Evolutionary conservation across 352 stramenopile species (phyloP).

Genomic region (Bremia lactucae): DNA sequence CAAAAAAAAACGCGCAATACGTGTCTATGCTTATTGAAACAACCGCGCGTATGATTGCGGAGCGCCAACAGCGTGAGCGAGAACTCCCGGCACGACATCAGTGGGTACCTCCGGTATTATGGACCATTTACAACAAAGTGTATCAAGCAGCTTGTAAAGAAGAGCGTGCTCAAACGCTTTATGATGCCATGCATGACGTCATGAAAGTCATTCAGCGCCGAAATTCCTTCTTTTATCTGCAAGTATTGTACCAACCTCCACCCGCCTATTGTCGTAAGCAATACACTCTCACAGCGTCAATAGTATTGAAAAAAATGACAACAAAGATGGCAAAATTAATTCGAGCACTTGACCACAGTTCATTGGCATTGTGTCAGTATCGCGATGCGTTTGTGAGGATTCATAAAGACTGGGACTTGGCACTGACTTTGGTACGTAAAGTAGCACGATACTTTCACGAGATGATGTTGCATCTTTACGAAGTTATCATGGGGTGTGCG

Average conservation of each 20-base stretch:
- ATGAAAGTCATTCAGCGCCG: conserved; percentile 17
- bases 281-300: conserved; percentile 16
- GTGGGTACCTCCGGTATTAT: conserved; percentile 27
- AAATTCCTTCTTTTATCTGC: conserved; percentile 34
- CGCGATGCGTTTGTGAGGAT: conserved; percentile 3
- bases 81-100: conserved; percentile 21
- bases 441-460: conserved; percentile 31
- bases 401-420: conserved; percentile 19
- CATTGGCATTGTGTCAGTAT: conserved; percentile 16
- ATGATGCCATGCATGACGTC: conserved; percentile 20
- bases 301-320: conserved; percentile 11
- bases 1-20: too few relatives aligned
- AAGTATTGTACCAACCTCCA: conserved; percentile 33
- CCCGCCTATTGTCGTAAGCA: conserved; percentile 4
- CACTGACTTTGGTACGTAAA: conserved; percentile 12
- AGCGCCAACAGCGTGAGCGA: conserved; percentile 13
- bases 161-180: conserved; percentile 9
- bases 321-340: conserved; percentile 18
- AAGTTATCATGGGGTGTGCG: conserved; percentile 28
- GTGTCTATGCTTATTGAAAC: too few relatives aligned
- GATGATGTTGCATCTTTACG: conserved; percentile 35
- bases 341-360: conserved; percentile 11
- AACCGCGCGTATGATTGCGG: too few relatives aligned
- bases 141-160: neutral
- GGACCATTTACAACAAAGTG: conserved; percentile 23